Evolutionary conservation across 768 basidiomycete genomes (phyloP), one percentile per base, ranked within the genome.

Genomic region (Agaricus subrufescens): DNA sequence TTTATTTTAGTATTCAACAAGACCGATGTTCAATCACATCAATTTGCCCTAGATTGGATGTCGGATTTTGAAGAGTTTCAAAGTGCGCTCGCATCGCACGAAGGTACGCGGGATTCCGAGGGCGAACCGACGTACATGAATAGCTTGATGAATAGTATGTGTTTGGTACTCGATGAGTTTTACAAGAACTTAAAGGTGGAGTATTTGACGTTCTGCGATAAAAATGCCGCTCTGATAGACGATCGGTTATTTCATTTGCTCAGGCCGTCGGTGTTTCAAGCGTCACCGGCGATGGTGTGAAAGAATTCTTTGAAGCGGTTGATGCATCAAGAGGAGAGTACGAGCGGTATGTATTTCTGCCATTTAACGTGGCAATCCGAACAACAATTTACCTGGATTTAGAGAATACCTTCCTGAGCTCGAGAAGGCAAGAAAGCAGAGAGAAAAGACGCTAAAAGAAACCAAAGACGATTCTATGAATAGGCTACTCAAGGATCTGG

Each of bases 1-100:
- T 98, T 99, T 71, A 87, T 99, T 60, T 80, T 98, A 29, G 95
- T 98, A 31, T 99, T 99, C 77, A 99, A 99, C 76, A 99, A 99
- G 75, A 98, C 86, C 4, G 97, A 99, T 69, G 94, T 92, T 3
- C 82, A 90, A 66, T 77, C 87, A 2, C 93, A 98, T 67, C 81
- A 85, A 39, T 98, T 97, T 69, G 97, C 97, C 9, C 60, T 97
- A 29, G 93, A 95, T 60, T 99, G 97, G 97, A 98, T 98, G 96
- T 78, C 83, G 46, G 97, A 99, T 67, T 99, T 98, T 65, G 96
- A 99, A 69, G 83, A 83, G 26, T 99, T 98, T 72, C 97, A 98
- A 67, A 80, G 77, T 3, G 96, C 95, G 1, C 73, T 99, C 52
- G 83, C 88, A 3, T 75, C 85, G 1, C 86, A 90, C 64, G 74